A percentile compares a stretch with the other conserved stretches of the same genome.
phyloP scores from a whole-genome alignment of 192 early-diverging fungal genomes.

The Umbelopsis isabellina region DNA sequence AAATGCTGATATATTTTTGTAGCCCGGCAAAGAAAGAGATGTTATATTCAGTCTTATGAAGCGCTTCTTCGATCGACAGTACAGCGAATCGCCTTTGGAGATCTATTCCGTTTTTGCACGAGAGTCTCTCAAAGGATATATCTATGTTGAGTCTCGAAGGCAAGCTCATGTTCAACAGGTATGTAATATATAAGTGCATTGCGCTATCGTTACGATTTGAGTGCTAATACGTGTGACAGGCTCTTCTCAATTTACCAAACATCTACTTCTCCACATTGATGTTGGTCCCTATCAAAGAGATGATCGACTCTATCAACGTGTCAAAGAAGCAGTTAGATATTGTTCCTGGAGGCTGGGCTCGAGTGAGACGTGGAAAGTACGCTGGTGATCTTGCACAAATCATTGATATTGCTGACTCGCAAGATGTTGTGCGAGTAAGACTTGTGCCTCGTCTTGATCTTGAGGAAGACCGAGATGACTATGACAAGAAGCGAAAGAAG shows the following conservation, averaged over 20 bases:
- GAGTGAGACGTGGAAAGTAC: constrained; percentile 91
- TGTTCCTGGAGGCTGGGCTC: constrained; percentile 78
- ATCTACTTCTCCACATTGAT: constrained; percentile 71
- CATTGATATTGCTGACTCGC: constrained; percentile 64
- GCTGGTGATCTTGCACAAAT: constrained; percentile 90
- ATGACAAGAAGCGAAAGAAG: constrained; percentile 67
- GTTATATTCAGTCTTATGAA: constrained; percentile 81
- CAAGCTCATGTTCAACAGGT: constrained; percentile 77
- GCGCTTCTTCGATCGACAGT: constrained; percentile 70
- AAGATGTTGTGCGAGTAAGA: constrained; percentile 67
- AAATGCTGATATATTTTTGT: background rate
- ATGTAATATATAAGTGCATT: background rate
- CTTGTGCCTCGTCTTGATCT: constrained; percentile 79
- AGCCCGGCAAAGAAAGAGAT: constrained; percentile 87
- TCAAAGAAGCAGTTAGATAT: constrained; percentile 65
- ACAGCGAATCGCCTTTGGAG: constrained; percentile 61
- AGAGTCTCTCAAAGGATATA: constrained; percentile 84
- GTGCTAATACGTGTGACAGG: background rate
- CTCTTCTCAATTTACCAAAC: constrained; percentile 63
- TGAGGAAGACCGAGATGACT: constrained; percentile 42
- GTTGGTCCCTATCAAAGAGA: constrained; percentile 90
- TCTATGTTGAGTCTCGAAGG: constrained; percentile 89
- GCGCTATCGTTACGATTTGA: too few species aligned
- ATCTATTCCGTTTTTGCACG: constrained; percentile 84
- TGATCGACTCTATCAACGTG: constrained; percentile 87